Conservation (phyloP, 805 yeast species). For the Metschnikowia gruessii region DNA sequence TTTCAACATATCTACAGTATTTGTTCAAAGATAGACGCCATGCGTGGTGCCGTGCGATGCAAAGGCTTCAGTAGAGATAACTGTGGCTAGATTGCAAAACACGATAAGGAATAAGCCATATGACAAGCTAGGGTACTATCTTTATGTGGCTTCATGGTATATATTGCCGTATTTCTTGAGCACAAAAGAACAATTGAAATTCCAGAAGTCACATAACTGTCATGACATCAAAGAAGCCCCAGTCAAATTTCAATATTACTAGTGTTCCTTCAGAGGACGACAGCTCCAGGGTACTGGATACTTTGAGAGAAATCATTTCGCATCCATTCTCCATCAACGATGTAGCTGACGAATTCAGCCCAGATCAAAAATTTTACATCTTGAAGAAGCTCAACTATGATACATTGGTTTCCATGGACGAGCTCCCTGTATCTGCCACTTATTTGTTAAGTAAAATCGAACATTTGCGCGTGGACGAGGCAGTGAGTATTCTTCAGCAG, state of each 20-base stretch:
- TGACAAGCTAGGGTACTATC: too few species aligned
- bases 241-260: not conserved
- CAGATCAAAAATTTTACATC: constrained; percentile 28
- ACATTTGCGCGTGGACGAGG: constrained; percentile 34
- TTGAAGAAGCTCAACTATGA: constrained; percentile 29
- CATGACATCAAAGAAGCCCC: constrained; percentile 2
- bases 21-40: not conserved
- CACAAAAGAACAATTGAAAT: too few species aligned
- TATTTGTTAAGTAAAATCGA: constrained; percentile 43
- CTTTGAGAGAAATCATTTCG: constrained; percentile 23
- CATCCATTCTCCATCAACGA: constrained; percentile 25
- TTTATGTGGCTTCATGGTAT: too few species aligned
- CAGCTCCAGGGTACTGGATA: constrained; percentile 11
- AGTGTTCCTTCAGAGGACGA: constrained; percentile 3
- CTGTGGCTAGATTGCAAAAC: constrained; percentile 1
- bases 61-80: not conserved
- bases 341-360: constrained; percentile 25
- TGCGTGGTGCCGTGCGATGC: constrained; percentile 5
- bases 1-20: too few species aligned
- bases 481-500: constrained; percentile 37
- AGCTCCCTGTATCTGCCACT: constrained; percentile 32
- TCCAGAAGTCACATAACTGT: too few species aligned
- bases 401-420: constrained; percentile 28
- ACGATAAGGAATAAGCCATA: too few species aligned
- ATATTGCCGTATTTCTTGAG: too few species aligned